These are phyloP conservation scores for Elaeis oleifera DNA, from an alignment of 202 grass and related monocot genomes.

Conservation along the genomic window DNA sequence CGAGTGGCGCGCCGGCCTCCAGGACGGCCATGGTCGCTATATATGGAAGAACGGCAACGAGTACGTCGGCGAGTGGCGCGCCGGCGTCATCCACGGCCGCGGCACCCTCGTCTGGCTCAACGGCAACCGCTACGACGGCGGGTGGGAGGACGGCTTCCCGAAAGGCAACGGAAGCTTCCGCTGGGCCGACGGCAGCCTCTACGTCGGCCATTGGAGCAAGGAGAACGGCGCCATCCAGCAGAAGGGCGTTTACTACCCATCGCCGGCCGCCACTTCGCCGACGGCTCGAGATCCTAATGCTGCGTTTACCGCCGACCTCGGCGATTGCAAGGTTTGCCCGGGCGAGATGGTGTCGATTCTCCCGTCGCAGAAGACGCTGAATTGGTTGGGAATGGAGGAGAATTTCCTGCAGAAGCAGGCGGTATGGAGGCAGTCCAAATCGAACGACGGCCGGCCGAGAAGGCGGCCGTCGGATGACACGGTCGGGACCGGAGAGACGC, in stretches of 20 bases:
- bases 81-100: constrained; percentile 3
- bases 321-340: neutral
- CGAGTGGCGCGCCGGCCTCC: constrained; percentile 6
- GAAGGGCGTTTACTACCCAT: constrained; percentile 3
- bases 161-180: constrained; percentile 6
- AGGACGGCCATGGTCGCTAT: constrained; percentile 7
- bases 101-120: constrained; percentile 5
- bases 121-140: constrained; percentile 12
- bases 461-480: neutral
- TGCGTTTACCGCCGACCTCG: neutral
- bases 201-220: constrained; percentile 3
- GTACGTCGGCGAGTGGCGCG: constrained; percentile 8
- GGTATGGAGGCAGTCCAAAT: constrained; percentile 1
- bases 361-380: constrained; percentile 10
- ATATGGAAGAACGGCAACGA: constrained; percentile 9
- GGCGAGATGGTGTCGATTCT: neutral
- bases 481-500: neutral
- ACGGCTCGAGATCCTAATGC: constrained; percentile 3
- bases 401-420: constrained; percentile 9
- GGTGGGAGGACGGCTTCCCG: constrained; percentile 6
- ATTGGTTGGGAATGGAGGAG: neutral
- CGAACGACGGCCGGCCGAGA: neutral
- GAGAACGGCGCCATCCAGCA: neutral
- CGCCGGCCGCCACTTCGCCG: neutral
- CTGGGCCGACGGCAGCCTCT: constrained; percentile 8